phyloP scores from a whole-genome alignment of 805 yeast species.

The Zygotorulaspora danielsina region DNA sequence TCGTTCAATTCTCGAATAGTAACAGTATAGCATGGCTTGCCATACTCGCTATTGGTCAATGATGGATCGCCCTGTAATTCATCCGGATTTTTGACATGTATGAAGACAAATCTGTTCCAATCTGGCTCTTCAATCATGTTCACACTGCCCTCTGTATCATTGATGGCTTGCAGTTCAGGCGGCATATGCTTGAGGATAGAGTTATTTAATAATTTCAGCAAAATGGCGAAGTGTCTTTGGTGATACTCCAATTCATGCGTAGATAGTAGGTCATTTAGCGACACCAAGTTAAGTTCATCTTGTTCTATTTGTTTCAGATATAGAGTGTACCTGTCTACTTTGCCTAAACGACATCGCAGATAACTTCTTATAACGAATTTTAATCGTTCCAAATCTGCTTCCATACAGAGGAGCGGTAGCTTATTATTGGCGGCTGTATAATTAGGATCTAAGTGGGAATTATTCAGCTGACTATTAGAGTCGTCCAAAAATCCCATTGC shows the following conservation, averaged over 20 bases:
- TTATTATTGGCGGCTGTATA: constrained; percentile 38
- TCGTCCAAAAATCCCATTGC: constrained; percentile 70
- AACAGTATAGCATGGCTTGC: constrained; percentile 36
- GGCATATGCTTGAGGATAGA: constrained; percentile 70
- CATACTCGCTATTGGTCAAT: constrained; percentile 42
- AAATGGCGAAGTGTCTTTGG: constrained; percentile 59
- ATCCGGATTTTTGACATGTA: constrained; percentile 35
- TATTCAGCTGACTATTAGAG: neutral
- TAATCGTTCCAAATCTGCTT: constrained; percentile 84
- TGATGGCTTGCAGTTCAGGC: constrained; percentile 60
- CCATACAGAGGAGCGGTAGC: constrained; percentile 76
- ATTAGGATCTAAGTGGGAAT: neutral
- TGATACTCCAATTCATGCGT: constrained; percentile 61
- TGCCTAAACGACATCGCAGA: constrained; percentile 68
- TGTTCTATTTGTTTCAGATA: constrained; percentile 46
- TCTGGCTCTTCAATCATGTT: constrained; percentile 81
- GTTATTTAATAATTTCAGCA: constrained; percentile 60
- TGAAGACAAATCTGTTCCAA: constrained; percentile 69
- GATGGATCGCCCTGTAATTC: constrained; percentile 18
- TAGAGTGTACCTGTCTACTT: constrained; percentile 66
- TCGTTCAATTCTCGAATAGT: constrained; percentile 45
- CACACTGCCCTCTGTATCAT: constrained; percentile 63
- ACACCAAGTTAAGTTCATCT: constrained; percentile 24
- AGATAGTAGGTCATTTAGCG: constrained; percentile 41
- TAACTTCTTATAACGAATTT: constrained; percentile 79